Evolutionary conservation across 257 asterid genomes (phyloP), one percentile per base, ranked within the genome.

Genomic region (Scutellaria baicalensis): DNA sequence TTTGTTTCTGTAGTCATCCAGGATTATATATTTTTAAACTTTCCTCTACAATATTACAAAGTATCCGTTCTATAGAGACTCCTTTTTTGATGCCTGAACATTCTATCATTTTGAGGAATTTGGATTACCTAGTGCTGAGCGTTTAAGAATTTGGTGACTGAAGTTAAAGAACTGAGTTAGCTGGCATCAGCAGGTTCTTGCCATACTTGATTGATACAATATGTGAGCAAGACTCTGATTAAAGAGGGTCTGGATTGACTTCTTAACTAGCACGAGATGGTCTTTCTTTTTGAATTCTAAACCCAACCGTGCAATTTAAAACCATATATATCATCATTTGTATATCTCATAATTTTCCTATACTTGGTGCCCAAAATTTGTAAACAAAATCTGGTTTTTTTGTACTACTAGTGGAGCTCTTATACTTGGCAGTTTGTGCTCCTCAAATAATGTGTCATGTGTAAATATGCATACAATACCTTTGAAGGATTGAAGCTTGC

Each of bases 401-500:
- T 49, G 50, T 39, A 4, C 35, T 17, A 60, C 6, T 11, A 21
- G 7, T 16, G 1, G 21, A 55, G 12, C 21, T 16, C 11, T 18
- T 11, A 14, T 64, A 10, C 43, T 36, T 47, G 6, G 44, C 6
- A 21, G 38, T 21, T 69, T 47, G 57, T 47, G 55, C 52, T 42
- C 38, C 7, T 47, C 31, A 42, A 23, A 23, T 12, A 48, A 20
- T 36, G 2, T 35, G 38, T 11, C 11, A 49, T 18, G n/a, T 33
- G 27, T 14, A 6, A 16, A 17, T 20, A 14, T 23, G 39, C 23
- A 18, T 38, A 52, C 1, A 40, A 6, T 56, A 88, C 95, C 90
- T 84, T 91, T 17, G 91, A 61, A 71, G 96, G 97, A 80, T 79
- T 86, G 80, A 92, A 92, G 76, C 84, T 80, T 6, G 84, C 97